These are phyloP conservation scores for Diphasiastrum complanatum DNA, from an alignment of 83 land plant genomes.

Conservation along the genomic window DNA sequence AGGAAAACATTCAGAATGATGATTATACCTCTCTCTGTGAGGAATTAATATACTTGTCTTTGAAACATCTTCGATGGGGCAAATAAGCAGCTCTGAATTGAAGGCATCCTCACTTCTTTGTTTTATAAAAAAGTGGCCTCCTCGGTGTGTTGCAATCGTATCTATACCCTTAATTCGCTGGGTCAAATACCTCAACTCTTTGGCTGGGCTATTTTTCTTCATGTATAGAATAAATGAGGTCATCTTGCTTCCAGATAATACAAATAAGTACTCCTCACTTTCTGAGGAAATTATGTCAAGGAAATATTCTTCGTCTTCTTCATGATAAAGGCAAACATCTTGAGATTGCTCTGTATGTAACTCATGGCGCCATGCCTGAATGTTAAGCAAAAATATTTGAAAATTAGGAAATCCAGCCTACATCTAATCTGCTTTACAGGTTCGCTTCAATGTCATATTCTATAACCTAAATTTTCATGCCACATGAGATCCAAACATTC, in stretches of 20 bases:
- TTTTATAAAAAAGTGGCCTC: constrained; percentile 75
- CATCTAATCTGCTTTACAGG: no score
- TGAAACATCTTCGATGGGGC: constrained; percentile 58
- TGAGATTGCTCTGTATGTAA: constrained; percentile 60
- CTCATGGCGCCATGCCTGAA: constrained; percentile 84
- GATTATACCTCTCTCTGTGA: constrained; percentile 88
- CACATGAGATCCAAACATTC: no score
- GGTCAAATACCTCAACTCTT: constrained; percentile 57
- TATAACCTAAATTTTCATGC: no score
- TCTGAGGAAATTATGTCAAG: constrained; percentile 70
- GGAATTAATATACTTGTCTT: constrained; percentile 62
- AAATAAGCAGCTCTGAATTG: constrained; percentile 85
- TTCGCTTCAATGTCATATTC: no score
- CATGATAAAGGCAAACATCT: constrained; percentile 80
- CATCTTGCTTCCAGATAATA: constrained; percentile 66
- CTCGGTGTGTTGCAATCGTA: constrained; percentile 71
- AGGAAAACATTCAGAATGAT: no score
- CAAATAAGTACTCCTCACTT: constrained; percentile 72
- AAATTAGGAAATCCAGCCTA: not conserved
- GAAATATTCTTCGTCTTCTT: constrained; percentile 69
- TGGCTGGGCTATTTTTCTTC: constrained; percentile 43
- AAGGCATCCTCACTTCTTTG: constrained; percentile 72
- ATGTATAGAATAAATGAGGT: constrained; percentile 70
- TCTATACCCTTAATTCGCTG: constrained; percentile 72
- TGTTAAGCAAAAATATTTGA: constrained; percentile 9